Evolutionary conservation across 345 rosid genomes (phyloP).

Genomic region (Dovyalis caffra): DNA sequence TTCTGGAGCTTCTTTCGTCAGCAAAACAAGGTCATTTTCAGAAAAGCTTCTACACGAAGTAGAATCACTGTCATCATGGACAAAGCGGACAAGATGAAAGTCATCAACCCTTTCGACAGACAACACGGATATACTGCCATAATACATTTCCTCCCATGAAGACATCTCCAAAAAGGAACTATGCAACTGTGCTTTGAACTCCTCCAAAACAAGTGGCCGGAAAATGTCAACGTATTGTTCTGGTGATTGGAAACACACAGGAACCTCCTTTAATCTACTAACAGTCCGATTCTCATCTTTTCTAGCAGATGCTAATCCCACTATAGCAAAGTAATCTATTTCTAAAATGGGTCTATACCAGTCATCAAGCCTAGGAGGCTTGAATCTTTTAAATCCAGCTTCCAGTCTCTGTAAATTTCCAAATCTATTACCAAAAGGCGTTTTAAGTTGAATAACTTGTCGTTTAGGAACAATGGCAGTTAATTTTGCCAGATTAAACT

Average conservation of each 20-base stretch:
- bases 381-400: conserved; percentile 69
- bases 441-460: conserved; percentile 85
- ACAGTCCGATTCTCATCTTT: conserved; percentile 42
- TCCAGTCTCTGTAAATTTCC: conserved; percentile 55
- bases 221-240: conserved; percentile 79
- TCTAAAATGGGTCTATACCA: conserved; percentile 91
- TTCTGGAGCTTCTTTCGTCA: conserved; percentile 72
- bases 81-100: conserved; percentile 89
- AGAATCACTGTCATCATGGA: conserved; percentile 67
- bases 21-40: conserved; percentile 89
- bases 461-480: conserved; percentile 66
- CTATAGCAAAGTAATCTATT: conserved; percentile 73
- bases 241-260: conserved; percentile 76
- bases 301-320: conserved; percentile 52
- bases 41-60: conserved; percentile 59
- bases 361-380: conserved; percentile 82
- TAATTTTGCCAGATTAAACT: conserved; percentile 40
- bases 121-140: conserved; percentile 73
- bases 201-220: conserved; percentile 90
- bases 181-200: conserved; percentile 90
- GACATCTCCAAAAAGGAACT: conserved; percentile 80
- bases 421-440: conserved; percentile 52
- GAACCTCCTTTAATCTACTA: conserved; percentile 71
- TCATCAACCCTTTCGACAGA: conserved; percentile 95
- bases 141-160: conserved; percentile 75